Percentiles rank a stretch among this genome's conserved stretches.
Conservation (phyloP, 768 basidiomycete genomes). For the Collybiopsis luxurians region DNA sequence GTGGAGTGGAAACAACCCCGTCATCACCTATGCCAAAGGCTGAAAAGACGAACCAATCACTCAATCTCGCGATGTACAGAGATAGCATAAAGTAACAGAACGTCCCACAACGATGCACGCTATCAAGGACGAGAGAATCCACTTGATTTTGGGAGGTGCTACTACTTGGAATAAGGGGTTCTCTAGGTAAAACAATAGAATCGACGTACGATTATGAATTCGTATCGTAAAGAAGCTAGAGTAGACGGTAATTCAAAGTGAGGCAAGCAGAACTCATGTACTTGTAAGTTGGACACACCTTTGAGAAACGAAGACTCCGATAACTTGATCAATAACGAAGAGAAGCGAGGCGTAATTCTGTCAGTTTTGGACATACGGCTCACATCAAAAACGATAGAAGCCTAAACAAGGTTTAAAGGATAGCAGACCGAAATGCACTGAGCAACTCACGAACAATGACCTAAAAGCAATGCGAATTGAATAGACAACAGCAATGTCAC, state of each 20-base stretch:
- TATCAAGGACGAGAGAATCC: conserved; percentile 35
- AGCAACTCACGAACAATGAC: conserved; percentile 31
- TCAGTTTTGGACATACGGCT: not conserved
- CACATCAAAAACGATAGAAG: conserved; percentile 38
- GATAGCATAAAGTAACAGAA: conserved; percentile 20
- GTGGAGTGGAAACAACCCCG: no score
- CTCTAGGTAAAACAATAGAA: no score
- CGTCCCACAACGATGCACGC: conserved; percentile 35
- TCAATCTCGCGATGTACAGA: no score
- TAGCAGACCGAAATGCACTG: not conserved
- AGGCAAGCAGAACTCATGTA: not conserved
- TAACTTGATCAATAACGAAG: conserved; percentile 24
- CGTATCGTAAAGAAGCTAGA: conserved; percentile 39
- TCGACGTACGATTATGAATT: conserved; percentile 33
- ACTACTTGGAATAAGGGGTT: conserved; percentile 28
- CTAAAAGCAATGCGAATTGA: no score
- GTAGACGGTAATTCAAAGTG: not conserved
- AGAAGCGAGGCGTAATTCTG: no score
- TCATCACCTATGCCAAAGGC: conserved; percentile 44
- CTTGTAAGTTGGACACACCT: conserved; percentile 32
- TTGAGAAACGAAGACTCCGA: conserved; percentile 42
- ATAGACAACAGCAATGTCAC: no score
- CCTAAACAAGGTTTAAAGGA: conserved; percentile 16
- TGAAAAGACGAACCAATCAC: conserved; percentile 10
- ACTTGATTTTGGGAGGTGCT: conserved; percentile 24